These are phyloP conservation scores for Brassica rapa DNA, from an alignment of 345 rosid species.

Conservation along the genomic window DNA sequence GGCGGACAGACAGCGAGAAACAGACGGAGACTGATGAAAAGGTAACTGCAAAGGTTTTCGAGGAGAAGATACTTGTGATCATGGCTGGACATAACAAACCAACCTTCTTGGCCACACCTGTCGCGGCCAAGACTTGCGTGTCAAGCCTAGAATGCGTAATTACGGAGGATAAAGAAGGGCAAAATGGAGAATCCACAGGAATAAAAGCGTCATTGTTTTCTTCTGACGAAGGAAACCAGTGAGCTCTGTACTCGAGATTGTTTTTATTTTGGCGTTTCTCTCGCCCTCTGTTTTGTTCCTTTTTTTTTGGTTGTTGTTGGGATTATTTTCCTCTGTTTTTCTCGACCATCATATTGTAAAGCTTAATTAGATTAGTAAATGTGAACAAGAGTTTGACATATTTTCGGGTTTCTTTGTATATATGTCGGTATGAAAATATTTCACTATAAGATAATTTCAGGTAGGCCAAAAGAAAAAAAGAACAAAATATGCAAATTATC, in stretches of 20 bases:
- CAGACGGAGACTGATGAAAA: slow-evolving; percentile 37
- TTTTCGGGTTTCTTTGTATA: neutral
- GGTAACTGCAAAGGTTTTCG: slow-evolving; percentile 38
- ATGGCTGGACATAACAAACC: slow-evolving; percentile 77
- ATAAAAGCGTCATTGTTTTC: slow-evolving; percentile 3
- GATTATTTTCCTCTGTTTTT: slow-evolving; percentile 18
- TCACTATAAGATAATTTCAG: neutral
- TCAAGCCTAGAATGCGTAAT: neutral
- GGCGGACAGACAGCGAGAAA: slow-evolving; percentile 40
- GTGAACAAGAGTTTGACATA: slow-evolving; percentile 12
- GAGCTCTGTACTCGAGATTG: slow-evolving; percentile 21
- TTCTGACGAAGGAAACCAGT: slow-evolving; percentile 11
- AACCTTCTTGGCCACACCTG: slow-evolving; percentile 73
- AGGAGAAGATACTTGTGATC: slow-evolving; percentile 68
- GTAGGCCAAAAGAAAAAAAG: neutral
- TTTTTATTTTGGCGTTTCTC: neutral
- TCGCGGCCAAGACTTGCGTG: slow-evolving; percentile 31
- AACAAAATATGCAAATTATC: neutral
- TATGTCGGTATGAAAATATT: neutral
- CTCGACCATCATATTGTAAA: slow-evolving; percentile 22
- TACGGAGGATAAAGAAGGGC: slow-evolving; percentile 12
- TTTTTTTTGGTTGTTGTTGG: neutral
- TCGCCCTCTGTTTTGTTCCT: slow-evolving; percentile 22
- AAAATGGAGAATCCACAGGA: slow-evolving; percentile 3
- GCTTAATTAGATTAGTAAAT: slow-evolving; percentile 1